Evolutionary conservation across 441 rosid species (phyloP).

Genomic region (Flueggea neowawraea): DNA sequence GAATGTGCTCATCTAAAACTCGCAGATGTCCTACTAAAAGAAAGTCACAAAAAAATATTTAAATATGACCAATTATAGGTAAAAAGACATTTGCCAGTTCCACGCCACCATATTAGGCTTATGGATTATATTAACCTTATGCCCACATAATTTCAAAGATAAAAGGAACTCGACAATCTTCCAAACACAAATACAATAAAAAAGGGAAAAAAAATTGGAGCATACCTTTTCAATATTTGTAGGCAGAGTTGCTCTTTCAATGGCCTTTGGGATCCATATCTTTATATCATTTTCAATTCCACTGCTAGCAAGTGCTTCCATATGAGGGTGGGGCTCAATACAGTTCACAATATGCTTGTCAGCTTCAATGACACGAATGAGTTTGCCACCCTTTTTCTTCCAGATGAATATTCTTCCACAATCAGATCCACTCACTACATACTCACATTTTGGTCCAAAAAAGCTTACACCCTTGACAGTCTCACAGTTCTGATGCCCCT

Average conservation of each 20-base stretch:
- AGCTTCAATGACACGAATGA: conserved; percentile 71
- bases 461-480: conserved; percentile 87
- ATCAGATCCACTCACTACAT: conserved; percentile 92
- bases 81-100: too few species aligned
- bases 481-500: conserved; percentile 71
- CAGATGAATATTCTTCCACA: conserved; percentile 93
- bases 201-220: background rate
- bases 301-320: conserved; percentile 73
- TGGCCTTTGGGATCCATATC: conserved; percentile 77
- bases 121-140: too few species aligned
- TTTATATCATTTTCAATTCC: conserved; percentile 82
- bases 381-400: conserved; percentile 78
- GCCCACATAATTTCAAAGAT: too few species aligned
- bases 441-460: conserved; percentile 80
- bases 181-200: background rate
- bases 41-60: too few species aligned
- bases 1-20: too few species aligned
- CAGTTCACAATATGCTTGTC: conserved; percentile 82
- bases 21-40: too few species aligned
- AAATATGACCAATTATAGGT: too few species aligned
- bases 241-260: conserved; percentile 65
- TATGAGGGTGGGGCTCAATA: conserved; percentile 76
- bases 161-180: too few species aligned
- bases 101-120: too few species aligned
- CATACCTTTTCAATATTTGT: conserved; percentile 66